Conservation (phyloP, 1,284 basidiomycete species). For the Rhodotorula glutinis region DNA sequence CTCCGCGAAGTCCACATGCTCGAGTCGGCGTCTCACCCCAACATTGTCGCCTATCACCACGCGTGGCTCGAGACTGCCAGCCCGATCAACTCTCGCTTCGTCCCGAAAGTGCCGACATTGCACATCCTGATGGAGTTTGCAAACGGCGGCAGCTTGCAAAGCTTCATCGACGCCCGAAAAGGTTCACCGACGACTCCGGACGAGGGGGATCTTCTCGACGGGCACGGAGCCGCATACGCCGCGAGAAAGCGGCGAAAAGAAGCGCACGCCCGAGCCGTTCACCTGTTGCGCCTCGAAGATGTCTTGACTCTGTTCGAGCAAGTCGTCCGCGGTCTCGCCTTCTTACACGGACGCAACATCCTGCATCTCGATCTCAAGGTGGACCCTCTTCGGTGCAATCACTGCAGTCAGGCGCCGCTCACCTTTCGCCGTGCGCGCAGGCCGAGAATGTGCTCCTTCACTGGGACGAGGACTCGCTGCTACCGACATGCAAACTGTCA, state of each 20-base stretch:
- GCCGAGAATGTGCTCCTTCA: constrained; percentile 44
- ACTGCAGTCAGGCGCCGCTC: too few relatives aligned
- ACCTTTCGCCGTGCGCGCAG: background rate
- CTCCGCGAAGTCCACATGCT: constrained; percentile 44
- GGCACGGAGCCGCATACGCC: background rate
- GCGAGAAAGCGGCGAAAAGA: constrained; percentile 4
- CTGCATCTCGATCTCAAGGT: constrained; percentile 45
- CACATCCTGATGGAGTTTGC: constrained; percentile 44
- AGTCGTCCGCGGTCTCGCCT: constrained; percentile 36
- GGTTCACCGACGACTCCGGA: background rate
- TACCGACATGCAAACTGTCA: constrained; percentile 39
- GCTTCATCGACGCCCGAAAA: constrained; percentile 18
- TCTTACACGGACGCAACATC: constrained; percentile 41
- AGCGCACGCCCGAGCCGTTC: constrained; percentile 26
- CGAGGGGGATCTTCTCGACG: background rate
- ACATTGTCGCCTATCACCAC: constrained; percentile 43
- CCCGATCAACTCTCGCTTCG: constrained; percentile 14
- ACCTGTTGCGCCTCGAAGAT: constrained; percentile 41
- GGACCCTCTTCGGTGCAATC: background rate
- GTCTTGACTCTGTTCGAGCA: constrained; percentile 39
- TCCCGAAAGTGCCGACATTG: constrained; percentile 39
- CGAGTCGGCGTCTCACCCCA: constrained; percentile 40
- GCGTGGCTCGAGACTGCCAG: constrained; percentile 39
- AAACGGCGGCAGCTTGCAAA: constrained; percentile 35
- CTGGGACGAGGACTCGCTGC: constrained; percentile 39